Evolutionary conservation across 345 rosid species (phyloP).

Genomic region (Chamaenerion angustifolium): DNA sequence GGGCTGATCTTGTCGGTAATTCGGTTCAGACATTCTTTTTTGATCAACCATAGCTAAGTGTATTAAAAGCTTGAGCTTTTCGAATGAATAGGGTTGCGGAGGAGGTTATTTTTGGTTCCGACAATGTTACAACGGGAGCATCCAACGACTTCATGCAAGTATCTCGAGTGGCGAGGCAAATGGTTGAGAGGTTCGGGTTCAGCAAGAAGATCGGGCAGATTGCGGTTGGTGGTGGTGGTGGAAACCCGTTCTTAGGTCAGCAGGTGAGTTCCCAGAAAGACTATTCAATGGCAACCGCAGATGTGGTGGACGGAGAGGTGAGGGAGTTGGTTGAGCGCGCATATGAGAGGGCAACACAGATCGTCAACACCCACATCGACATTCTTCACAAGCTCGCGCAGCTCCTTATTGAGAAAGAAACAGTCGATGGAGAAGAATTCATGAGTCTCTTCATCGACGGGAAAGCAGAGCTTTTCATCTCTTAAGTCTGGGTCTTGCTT

Average conservation of each 20-base stretch:
- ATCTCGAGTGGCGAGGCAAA: constrained; percentile 93
- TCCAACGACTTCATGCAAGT: constrained; percentile 98
- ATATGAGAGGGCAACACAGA: constrained; percentile 53
- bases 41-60: too few species aligned
- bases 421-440: constrained; percentile 96
- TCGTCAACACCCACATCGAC: constrained; percentile 55
- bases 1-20: too few species aligned
- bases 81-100: constrained; percentile 97
- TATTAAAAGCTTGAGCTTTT: too few species aligned
- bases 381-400: constrained; percentile 84
- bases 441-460: constrained; percentile 98
- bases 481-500: too few species aligned
- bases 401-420: constrained; percentile 85
- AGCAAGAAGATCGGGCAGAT: constrained; percentile 97
- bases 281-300: constrained; percentile 96
- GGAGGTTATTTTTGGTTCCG: constrained; percentile 80
- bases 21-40: too few species aligned
- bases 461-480: constrained; percentile 72
- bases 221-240: constrained; percentile 89
- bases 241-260: constrained; percentile 94
- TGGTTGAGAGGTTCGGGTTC: constrained; percentile 97
- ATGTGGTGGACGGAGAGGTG: constrained; percentile 81
- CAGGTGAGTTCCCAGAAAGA: constrained; percentile 95
- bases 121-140: constrained; percentile 97
- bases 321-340: constrained; percentile 77